phyloP scores from a whole-genome alignment of 306 rosid species.

The Cicer bijugum region DNA sequence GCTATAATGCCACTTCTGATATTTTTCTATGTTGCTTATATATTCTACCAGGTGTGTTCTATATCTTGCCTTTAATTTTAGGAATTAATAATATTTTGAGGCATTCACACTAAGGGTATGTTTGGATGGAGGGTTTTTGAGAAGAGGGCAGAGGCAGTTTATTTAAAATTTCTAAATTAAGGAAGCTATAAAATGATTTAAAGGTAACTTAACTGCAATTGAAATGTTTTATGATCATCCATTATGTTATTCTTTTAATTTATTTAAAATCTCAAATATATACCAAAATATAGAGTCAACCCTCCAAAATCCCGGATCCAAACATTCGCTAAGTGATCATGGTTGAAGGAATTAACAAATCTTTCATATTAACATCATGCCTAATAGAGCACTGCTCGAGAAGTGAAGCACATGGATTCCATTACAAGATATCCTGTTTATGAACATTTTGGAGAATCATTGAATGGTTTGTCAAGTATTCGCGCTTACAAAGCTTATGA shows the following conservation, averaged over 20 bases:
- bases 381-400: slow-evolving; percentile 77
- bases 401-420: slow-evolving; percentile 86
- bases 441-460: slow-evolving; percentile 90
- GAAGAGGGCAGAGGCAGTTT: too few species aligned
- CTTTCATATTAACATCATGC: slow-evolving; percentile 9
- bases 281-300: too few species aligned
- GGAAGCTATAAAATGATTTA: too few species aligned
- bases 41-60: slow-evolving; percentile 74
- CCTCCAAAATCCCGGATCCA: too few species aligned
- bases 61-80: background rate
- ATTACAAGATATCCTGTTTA: slow-evolving; percentile 86
- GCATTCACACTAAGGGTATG: too few species aligned
- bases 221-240: too few species aligned
- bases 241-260: too few species aligned
- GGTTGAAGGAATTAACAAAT: slow-evolving; percentile 18
- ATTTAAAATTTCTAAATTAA: too few species aligned
- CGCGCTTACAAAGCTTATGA: slow-evolving; percentile 84
- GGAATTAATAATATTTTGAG: background rate
- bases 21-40: slow-evolving; percentile 76
- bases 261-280: too few species aligned
- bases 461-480: slow-evolving; percentile 80
- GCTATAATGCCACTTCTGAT: slow-evolving; percentile 83
- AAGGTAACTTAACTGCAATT: too few species aligned
- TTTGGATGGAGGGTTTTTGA: too few species aligned
- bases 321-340: background rate